Base-by-base conservation (phyloP, 2,329 filamentous ascomycete genomes). In the Juglanconis juglandina region DNA sequence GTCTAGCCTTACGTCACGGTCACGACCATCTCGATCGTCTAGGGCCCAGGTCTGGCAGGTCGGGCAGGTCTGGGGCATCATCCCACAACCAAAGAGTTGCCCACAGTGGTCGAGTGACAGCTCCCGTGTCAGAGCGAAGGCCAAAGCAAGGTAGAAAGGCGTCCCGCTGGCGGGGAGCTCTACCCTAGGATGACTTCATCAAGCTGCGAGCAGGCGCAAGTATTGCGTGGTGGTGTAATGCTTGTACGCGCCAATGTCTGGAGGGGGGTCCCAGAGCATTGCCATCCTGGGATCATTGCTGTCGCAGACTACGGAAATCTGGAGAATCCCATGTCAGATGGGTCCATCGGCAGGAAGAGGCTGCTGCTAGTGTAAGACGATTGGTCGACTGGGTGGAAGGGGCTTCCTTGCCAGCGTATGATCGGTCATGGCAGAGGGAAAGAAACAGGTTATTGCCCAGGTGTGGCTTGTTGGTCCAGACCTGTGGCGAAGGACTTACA, bases 391-490 rank as follows among this genome's bases (percentile, higher is more conserved):
- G 39, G 32, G n/a, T 42, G 44, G 32, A 52, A 47, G 41, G 58
- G 51, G 44, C 33, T 33, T 41, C 17, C 13, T 41, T 52, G 37
- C 41, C 61, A 61, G 41, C 53, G 61, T 61, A 46, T 60, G 54
- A 61, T 61, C 50, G 54, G 47, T 48, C 51, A 33, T 56, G 11
- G 46, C 24, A 48, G 30, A 33, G 52, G 53, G 55, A 44, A 54
- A 57, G 42, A 66, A 66, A 66, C 65, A 61, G 65, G 65, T 65
- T 66, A 56, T 64, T 54, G 55, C 48, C 14, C 39, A 58, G 55
- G 56, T 65, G 64, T 65, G 64, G 64, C 64, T 65, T 63, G 63
- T 55, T 37, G 48, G 56, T 33, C 54, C 57, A 49, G 55, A 39
- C 44, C 32, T 61, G 62, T 64, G 60, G 61, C 63, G 60, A 64